These are phyloP conservation scores for Sanghuangporus weigelae DNA, from an alignment of 1,284 basidiomycete species.

Conservation along the genomic window DNA sequence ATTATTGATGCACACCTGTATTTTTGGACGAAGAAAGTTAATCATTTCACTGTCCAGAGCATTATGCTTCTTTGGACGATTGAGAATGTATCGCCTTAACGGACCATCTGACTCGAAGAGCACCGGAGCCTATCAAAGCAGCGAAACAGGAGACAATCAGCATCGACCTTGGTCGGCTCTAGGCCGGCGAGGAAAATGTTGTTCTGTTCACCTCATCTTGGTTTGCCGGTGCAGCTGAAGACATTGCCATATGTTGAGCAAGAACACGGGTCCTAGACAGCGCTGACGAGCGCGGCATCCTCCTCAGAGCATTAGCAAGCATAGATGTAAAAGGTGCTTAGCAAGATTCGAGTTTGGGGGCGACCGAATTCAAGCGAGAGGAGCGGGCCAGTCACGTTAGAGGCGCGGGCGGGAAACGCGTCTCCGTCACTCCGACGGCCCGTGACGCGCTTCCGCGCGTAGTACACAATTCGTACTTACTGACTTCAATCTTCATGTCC, in stretches of 20 bases:
- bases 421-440: not conserved
- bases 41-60: constrained; percentile 87
- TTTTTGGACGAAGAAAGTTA: constrained; percentile 59
- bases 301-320: constrained; percentile 26
- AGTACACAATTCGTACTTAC: not conserved
- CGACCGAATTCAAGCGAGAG: not conserved
- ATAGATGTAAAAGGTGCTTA: constrained; percentile 20
- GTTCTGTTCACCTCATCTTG: constrained; percentile 2
- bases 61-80: constrained; percentile 83
- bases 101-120: constrained; percentile 64
- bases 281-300: constrained; percentile 29
- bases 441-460: not conserved
- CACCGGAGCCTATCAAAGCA: constrained; percentile 44
- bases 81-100: constrained; percentile 70
- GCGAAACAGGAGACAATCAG: constrained; percentile 3
- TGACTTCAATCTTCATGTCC: not conserved
- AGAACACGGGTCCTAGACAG: constrained; percentile 48
- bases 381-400: not conserved
- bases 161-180: not conserved
- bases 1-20: constrained; percentile 51
- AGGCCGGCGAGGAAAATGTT: not conserved
- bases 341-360: not conserved
- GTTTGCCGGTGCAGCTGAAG: not conserved
- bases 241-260: constrained; percentile 45
- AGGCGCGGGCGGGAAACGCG: not conserved